phyloP scores from a whole-genome alignment of 805 yeast species.

The Kodamaea neixiangensis region DNA sequence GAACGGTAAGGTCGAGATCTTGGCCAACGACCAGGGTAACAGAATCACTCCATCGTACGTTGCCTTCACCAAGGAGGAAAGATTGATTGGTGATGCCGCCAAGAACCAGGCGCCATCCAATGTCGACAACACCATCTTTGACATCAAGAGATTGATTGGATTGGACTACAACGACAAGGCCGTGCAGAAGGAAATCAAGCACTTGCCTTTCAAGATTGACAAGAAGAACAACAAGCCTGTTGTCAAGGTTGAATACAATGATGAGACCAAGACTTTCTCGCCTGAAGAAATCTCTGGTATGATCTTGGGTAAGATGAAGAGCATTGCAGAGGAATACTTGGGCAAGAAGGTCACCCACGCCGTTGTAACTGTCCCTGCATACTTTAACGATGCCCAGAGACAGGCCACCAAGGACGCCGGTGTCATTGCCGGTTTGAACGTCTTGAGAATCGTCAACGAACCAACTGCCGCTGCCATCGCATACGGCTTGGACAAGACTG shows the following conservation, averaged over 20 bases:
- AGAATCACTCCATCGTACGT: constrained; percentile 97
- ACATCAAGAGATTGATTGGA: constrained; percentile 92
- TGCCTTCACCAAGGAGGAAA: constrained; percentile 90
- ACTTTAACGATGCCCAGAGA: constrained; percentile 91
- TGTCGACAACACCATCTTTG: constrained; percentile 88
- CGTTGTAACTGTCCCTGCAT: constrained; percentile 91
- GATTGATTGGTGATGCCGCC: constrained; percentile 95
- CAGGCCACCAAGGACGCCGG: constrained; percentile 95
- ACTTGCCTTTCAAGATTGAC: constrained; percentile 80
- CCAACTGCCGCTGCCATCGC: constrained; percentile 51
- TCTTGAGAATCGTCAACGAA: constrained; percentile 86
- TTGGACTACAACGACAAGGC: constrained; percentile 76
- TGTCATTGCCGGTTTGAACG: constrained; percentile 86
- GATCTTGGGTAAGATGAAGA: constrained; percentile 88
- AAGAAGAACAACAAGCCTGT: constrained; percentile 76
- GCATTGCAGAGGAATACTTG: constrained; percentile 75
- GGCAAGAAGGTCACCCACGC: constrained; percentile 80
- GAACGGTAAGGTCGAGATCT: constrained; percentile 90
- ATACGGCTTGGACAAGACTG: constrained; percentile 34
- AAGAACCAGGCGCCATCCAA: constrained; percentile 96
- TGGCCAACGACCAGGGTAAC: constrained; percentile 98
- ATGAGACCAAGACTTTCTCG: constrained; percentile 82
- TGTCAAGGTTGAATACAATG: constrained; percentile 79
- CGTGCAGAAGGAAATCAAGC: constrained; percentile 88
- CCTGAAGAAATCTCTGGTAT: constrained; percentile 96